phyloP scores from a whole-genome alignment of 179 eudicot species.

The Corrigiola litoralis region DNA sequence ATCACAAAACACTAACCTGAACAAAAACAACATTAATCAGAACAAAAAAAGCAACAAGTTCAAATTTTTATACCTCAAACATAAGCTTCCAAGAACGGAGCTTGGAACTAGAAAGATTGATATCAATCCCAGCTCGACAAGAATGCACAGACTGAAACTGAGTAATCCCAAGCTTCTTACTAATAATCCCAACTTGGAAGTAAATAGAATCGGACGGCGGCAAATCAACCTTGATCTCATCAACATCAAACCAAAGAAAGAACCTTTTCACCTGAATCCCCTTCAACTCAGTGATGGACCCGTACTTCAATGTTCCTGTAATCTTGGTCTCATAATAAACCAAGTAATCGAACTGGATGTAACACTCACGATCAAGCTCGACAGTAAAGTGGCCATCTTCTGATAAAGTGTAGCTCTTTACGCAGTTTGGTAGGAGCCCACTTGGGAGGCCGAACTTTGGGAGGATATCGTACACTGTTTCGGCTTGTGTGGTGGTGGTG shows the following conservation, averaged over 20 bases:
- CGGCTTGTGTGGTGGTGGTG: conserved; percentile 18
- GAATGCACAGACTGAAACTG: conserved; percentile 64
- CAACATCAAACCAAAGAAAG: conserved; percentile 74
- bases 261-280: conserved; percentile 74
- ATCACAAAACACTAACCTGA: too few relatives aligned
- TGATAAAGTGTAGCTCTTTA: conserved; percentile 50
- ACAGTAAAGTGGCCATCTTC: conserved; percentile 49
- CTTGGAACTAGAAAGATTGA: not conserved
- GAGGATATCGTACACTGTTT: conserved; percentile 70
- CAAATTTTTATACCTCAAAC: conserved; percentile 42
- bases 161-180: conserved; percentile 61
- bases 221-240: conserved; percentile 83
- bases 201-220: conserved; percentile 74
- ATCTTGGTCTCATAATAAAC: conserved; percentile 65
- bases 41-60: too few relatives aligned
- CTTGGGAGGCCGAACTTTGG: conserved; percentile 68
- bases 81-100: conserved; percentile 12
- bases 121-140: conserved; percentile 36
- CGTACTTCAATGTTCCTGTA: conserved; percentile 61
- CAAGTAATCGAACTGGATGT: conserved; percentile 67
- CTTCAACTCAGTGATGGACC: conserved; percentile 58
- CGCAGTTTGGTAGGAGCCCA: conserved; percentile 75
- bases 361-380: conserved; percentile 46
- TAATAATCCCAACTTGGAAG: conserved; percentile 65
- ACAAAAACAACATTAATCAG: too few relatives aligned